phyloP scores from a whole-genome alignment of 805 yeast species.

The Ogataea siamensis region DNA sequence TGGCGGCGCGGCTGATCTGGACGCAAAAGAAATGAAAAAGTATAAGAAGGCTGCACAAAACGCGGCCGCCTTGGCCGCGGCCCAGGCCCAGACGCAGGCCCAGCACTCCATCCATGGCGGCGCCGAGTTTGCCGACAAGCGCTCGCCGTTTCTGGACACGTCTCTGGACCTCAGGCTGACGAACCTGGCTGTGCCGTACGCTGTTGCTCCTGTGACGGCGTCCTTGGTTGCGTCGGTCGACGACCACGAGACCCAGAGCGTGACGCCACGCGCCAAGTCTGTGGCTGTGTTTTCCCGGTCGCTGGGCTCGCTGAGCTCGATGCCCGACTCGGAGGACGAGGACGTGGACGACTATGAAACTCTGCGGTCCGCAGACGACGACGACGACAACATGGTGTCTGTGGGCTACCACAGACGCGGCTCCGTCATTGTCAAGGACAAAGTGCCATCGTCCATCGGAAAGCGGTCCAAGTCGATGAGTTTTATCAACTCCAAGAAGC shows the following conservation, averaged over 20 bases:
- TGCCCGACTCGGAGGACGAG: conserved; percentile 38
- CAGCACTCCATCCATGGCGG: conserved; percentile 15
- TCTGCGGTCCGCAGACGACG: conserved; percentile 33
- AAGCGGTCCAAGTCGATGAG: conserved; percentile 69
- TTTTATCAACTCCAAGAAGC: conserved; percentile 51
- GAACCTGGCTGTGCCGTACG: conserved; percentile 58
- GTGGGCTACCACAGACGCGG: conserved; percentile 32
- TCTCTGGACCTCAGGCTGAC: conserved; percentile 35
- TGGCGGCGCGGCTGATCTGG: conserved; percentile 14
- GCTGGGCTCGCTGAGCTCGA: conserved; percentile 4
- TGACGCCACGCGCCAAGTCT: conserved; percentile 7
- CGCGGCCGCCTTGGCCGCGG: conserved; percentile 17
- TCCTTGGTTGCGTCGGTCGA: conserved; percentile 31
- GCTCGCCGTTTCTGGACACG: conserved; percentile 32
- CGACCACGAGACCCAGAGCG: conserved; percentile 2
- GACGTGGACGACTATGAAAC: conserved; percentile 41
- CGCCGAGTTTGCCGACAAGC: conserved; percentile 16
- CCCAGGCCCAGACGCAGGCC: conserved; percentile 18
- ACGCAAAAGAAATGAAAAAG: conserved; percentile 19
- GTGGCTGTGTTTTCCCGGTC: conserved; percentile 5
- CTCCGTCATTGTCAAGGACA: conserved; percentile 36
- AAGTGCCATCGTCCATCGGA: conserved; percentile 39
- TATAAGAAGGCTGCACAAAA: conserved; percentile 17
- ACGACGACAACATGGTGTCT: conserved; percentile 36
- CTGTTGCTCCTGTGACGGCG: conserved; percentile 77